Evolutionary conservation across 805 yeast species (phyloP).

Genomic region (Wickerhamomyces kurtzmanii): DNA sequence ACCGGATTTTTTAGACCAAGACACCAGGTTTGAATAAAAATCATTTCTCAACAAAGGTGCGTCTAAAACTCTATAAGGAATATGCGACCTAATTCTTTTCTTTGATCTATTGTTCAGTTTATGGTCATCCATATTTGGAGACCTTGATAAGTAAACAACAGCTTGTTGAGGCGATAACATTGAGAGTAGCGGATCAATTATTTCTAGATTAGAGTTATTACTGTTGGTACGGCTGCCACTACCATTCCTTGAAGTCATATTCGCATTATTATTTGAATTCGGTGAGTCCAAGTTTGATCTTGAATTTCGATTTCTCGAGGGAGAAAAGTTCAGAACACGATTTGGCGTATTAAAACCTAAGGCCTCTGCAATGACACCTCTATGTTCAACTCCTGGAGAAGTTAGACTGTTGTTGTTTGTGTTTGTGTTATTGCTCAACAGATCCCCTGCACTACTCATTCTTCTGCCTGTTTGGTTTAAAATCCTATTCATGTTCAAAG

Average conservation of each 20-base stretch:
- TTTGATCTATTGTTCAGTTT: slow-evolving; percentile 11
- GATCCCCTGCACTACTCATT: slow-evolving; percentile 8
- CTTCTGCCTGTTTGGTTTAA: slow-evolving; percentile 14
- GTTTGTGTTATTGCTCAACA: slow-evolving; percentile 1
- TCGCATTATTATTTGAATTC: neutral
- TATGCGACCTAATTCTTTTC: slow-evolving; percentile 23
- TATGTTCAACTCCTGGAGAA: slow-evolving; percentile 14
- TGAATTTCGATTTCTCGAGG: too few relatives aligned
- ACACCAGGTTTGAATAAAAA: slow-evolving; percentile 63
- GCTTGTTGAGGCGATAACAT: slow-evolving; percentile 12
- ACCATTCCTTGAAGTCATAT: slow-evolving; percentile 2
- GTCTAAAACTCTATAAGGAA: slow-evolving; percentile 43
- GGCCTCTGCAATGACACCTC: slow-evolving; percentile 37
- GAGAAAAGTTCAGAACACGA: slow-evolving; percentile 28
- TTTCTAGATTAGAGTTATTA: too few relatives aligned
- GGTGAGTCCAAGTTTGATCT: slow-evolving; percentile 1
- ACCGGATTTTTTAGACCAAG: slow-evolving; percentile 52
- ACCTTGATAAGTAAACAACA: slow-evolving; percentile 7
- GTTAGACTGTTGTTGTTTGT: slow-evolving; percentile 2
- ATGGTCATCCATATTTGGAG: slow-evolving; percentile 4
- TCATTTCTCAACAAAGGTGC: slow-evolving; percentile 72
- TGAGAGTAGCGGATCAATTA: slow-evolving; percentile 12
- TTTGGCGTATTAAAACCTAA: slow-evolving; percentile 30
- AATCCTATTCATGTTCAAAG: slow-evolving; percentile 17
- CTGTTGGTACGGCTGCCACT: slow-evolving; percentile 4